These are phyloP conservation scores for Narthecium ossifragum DNA, from an alignment of 106 monocot genomes.

Conservation along the genomic window DNA sequence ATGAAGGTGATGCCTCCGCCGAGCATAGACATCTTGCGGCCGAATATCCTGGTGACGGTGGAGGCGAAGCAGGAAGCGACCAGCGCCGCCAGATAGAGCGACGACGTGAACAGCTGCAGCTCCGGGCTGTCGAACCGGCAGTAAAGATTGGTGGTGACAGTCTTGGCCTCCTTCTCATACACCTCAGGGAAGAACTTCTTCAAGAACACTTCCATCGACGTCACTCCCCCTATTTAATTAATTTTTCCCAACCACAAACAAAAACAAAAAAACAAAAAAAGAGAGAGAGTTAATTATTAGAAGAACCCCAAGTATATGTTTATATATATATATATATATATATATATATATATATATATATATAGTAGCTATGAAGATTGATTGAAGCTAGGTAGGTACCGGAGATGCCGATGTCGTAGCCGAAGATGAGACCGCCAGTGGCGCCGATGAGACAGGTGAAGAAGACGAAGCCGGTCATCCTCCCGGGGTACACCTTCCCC, in stretches of 20 bases:
- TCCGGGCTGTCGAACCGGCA: background rate
- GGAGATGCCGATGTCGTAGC: background rate
- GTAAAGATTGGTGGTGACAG: background rate
- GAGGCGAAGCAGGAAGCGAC: background rate
- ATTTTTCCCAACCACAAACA: background rate
- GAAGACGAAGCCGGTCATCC: background rate
- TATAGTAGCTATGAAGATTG: too few species aligned
- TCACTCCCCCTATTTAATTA: background rate
- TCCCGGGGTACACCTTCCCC: background rate
- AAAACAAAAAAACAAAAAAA: background rate
- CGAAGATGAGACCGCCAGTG: background rate
- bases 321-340: background rate
- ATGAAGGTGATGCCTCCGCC: slow-evolving; percentile 4
- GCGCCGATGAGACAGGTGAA: background rate
- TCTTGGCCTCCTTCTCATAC: background rate
- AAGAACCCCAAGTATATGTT: background rate
- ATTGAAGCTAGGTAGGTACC: background rate
- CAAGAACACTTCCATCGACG: background rate
- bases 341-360: background rate
- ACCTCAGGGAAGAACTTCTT: background rate
- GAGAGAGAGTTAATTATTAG: background rate
- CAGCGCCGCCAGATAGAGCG: background rate
- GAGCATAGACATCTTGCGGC: slow-evolving; percentile 2
- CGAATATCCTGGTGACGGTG: background rate
- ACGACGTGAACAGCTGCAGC: background rate